phyloP scores from a whole-genome alignment of 768 basidiomycete species.

The Xanthoconium purpureum region DNA sequence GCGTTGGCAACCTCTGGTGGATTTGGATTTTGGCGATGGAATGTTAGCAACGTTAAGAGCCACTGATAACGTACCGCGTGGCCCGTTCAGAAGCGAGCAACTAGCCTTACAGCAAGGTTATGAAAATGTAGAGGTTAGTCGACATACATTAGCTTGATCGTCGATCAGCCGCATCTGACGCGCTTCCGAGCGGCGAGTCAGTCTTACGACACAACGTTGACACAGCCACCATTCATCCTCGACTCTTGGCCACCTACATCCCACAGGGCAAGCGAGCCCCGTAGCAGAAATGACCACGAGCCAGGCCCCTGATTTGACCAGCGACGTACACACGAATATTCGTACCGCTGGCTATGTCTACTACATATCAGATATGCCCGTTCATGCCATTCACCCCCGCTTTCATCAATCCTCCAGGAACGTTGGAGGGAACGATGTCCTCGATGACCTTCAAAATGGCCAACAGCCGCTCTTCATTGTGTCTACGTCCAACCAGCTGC shows the following conservation, averaged over 20 bases:
- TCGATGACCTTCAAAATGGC: slow-evolving; percentile 44
- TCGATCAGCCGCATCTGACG: too few relatives aligned
- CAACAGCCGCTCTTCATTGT: slow-evolving; percentile 49
- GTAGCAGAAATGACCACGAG: slow-evolving; percentile 12
- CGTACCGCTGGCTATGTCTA: background rate
- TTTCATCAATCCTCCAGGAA: slow-evolving; percentile 10
- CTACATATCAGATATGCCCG: slow-evolving; percentile 4
- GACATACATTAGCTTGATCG: too few relatives aligned
- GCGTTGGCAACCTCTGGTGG: background rate
- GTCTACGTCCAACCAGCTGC: slow-evolving; percentile 49
- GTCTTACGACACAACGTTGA: background rate
- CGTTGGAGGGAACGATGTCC: slow-evolving; percentile 13
- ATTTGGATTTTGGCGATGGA: background rate
- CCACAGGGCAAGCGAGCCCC: slow-evolving; percentile 4
- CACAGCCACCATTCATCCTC: background rate
- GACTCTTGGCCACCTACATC: slow-evolving; percentile 10
- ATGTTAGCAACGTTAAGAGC: slow-evolving; percentile 4
- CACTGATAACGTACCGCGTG: slow-evolving; percentile 8
- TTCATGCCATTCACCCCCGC: slow-evolving; percentile 9
- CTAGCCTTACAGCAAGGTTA: slow-evolving; percentile 2
- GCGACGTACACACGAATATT: slow-evolving; percentile 1
- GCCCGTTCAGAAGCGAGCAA: background rate
- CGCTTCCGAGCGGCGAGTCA: background rate
- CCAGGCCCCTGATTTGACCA: slow-evolving; percentile 4
- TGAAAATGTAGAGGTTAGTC: background rate